These are phyloP conservation scores for Linnemannia zychae DNA, from an alignment of 192 early-diverging fungal species.

Conservation along the genomic window DNA sequence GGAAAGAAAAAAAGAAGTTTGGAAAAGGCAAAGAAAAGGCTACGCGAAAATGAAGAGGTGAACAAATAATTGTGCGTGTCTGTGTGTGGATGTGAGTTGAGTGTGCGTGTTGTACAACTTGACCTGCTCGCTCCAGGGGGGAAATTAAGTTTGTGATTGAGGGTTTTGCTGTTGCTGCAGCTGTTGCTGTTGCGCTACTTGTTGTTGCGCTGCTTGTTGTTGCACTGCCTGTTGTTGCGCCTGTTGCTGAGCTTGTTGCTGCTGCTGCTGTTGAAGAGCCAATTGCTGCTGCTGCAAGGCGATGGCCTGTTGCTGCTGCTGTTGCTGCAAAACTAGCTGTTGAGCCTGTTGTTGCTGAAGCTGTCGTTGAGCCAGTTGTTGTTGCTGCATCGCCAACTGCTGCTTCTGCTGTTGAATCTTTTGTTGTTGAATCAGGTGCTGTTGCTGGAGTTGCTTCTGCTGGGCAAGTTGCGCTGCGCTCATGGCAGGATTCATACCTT, in stretches of 20 bases:
- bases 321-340: constrained; percentile 34
- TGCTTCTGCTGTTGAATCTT: constrained; percentile 37
- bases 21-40: neutral
- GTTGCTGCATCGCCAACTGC: constrained; percentile 19
- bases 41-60: constrained; percentile 2
- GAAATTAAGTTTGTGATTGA: neutral
- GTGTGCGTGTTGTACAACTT: constrained; percentile 6
- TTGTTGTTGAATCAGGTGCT: constrained; percentile 38
- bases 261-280: constrained; percentile 45
- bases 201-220: constrained; percentile 20
- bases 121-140: constrained; percentile 2
- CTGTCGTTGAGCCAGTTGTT: constrained; percentile 33
- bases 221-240: constrained; percentile 43
- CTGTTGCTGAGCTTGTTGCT: constrained; percentile 31
- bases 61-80: neutral
- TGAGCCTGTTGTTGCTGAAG: constrained; percentile 38
- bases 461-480: constrained; percentile 35
- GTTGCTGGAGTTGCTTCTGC: constrained; percentile 36
- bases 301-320: constrained; percentile 34
- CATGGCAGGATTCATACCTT: constrained; percentile 27
- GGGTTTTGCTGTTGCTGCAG: constrained; percentile 7
- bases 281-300: constrained; percentile 39
- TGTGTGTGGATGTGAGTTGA: neutral
- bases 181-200: constrained; percentile 18
- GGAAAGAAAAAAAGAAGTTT: neutral